These are phyloP conservation scores for Annulohypoxylon bovei DNA, from an alignment of 495 filamentous ascomycete genomes.

Conservation along the genomic window DNA sequence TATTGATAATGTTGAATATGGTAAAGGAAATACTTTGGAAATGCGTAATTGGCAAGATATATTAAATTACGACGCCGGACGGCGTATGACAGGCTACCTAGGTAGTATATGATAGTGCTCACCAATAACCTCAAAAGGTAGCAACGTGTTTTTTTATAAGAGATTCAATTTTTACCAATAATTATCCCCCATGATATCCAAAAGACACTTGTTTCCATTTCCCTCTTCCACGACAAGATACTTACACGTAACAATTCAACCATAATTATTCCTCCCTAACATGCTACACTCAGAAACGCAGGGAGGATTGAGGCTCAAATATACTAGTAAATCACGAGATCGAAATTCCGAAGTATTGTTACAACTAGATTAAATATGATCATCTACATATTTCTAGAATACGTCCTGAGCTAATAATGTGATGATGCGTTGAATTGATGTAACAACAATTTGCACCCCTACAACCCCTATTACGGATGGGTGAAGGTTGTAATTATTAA, in stretches of 20 bases:
- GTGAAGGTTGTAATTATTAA: conserved; percentile 4
- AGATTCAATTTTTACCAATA: no score
- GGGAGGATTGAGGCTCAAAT: neutral
- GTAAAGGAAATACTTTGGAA: neutral
- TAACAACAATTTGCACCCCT: neutral
- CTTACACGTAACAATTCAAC: neutral
- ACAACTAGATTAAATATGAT: neutral
- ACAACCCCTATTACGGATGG: neutral
- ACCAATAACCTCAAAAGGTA: no score
- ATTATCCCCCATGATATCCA: no score
- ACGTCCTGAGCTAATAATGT: neutral
- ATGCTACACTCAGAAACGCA: neutral
- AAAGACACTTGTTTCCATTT: no score
- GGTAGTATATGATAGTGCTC: neutral
- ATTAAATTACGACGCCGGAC: neutral
- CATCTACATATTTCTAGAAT: neutral
- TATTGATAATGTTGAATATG: neutral
- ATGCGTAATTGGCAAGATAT: neutral
- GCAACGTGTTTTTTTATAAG: no score
- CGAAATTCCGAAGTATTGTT: neutral
- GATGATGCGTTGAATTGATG: neutral
- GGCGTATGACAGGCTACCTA: neutral
- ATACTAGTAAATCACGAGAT: neutral
- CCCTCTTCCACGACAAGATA: neutral
- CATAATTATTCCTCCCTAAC: neutral